Conservation (phyloP, 208 protist species). For the Naegleria lovaniensis region DNA sequence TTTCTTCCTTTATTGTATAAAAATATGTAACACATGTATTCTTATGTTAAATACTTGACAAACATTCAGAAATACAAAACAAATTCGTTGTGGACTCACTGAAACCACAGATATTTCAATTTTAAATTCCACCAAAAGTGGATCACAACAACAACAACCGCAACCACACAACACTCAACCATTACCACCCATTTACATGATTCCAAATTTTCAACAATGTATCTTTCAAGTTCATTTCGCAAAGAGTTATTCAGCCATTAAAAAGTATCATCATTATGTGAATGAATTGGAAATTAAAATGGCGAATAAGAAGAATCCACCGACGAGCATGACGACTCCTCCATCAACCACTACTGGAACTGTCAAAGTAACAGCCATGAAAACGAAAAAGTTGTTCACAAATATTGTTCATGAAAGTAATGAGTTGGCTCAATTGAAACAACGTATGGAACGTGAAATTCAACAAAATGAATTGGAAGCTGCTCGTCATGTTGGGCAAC, state of each 20-base stretch:
- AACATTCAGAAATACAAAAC: neutral
- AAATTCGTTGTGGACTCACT: neutral
- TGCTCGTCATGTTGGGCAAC: neutral
- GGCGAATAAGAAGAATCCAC: neutral
- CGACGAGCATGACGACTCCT: too few relatives aligned
- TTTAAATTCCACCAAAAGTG: neutral
- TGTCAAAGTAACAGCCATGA: too few relatives aligned
- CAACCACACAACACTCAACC: neutral
- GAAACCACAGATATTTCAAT: neutral
- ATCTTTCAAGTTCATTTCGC: neutral
- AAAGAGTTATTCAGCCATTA: neutral
- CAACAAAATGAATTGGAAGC: neutral
- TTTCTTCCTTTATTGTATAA: too few relatives aligned
- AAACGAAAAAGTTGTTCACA: neutral
- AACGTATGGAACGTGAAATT: neutral
- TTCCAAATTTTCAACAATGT: neutral
- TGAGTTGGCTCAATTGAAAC: neutral
- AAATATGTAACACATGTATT: too few relatives aligned
- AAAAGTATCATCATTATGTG: neutral
- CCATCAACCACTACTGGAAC: too few relatives aligned
- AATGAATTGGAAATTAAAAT: neutral
- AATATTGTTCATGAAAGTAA: neutral
- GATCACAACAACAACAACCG: neutral
- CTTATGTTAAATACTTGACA: too few relatives aligned
- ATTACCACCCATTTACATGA: neutral